Base-by-base conservation (phyloP, 345 rosid species). In the Melaleuca quinquenervia region DNA sequence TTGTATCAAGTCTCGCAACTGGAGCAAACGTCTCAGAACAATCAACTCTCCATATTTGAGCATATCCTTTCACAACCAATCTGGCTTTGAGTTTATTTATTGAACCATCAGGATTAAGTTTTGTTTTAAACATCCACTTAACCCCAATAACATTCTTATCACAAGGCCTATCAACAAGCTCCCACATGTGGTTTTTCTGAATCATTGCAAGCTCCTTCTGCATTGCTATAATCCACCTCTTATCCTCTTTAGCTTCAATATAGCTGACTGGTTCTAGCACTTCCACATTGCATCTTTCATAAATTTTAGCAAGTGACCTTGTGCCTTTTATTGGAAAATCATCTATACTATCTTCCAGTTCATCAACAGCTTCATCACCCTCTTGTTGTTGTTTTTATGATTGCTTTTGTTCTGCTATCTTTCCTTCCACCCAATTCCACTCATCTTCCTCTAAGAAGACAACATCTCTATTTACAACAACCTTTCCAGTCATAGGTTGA, bases 271-370 rank as follows among this genome's bases (percentile, higher is more conserved):
- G 62, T 44, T 87, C 88, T 3, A 16, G 1, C 4, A 84, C 24
- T 3, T 6, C 49, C 12, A 76, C 32, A 84, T 84, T 84, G 56
- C 86, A 74, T 11, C 78, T 84, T 21, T 52, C 27, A 55, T 87
- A 70, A 7, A 86, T 50, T 15, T 82, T 83, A 80, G 22, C 48
- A 5, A 88, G 80, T 52, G 84, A 27, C 41, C 80, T 83, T 2
- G 82, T 86, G 36, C 88, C 88, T 53, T 55, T 48, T 14, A 84
- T 76, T 83, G 60, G 36, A 12, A 29, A 80, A 83, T 88, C 78
- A n/a, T 80, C 48, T 22, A 36, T 56, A 60, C 48, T 83, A 12
- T 20, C 49, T 84, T 27, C 83, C 22, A 21, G 8, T 20, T n/a
- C 16, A 13, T 83, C 82, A 52, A 26, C 48, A 53, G 8, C 83